phyloP scores from a whole-genome alignment of 148 eudicot species.

The Camellia granthamiana region DNA sequence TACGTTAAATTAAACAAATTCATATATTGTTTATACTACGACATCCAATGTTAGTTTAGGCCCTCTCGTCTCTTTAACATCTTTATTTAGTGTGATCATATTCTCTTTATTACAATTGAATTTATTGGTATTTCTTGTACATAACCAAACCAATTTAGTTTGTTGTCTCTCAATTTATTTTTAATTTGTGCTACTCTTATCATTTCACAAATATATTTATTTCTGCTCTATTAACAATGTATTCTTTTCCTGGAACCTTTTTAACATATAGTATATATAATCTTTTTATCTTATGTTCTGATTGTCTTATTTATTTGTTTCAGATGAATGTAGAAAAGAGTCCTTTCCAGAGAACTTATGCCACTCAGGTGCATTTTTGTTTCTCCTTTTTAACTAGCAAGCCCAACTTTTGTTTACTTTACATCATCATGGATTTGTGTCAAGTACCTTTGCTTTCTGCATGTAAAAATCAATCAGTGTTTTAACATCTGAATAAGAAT shows the following conservation, averaged over 20 bases:
- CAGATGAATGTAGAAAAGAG: constrained; percentile 25
- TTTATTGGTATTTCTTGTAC: too few relatives aligned
- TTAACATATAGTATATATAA: too few relatives aligned
- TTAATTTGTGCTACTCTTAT: too few relatives aligned
- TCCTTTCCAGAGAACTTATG: constrained; percentile 26
- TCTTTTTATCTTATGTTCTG: not conserved
- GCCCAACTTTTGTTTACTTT: not conserved
- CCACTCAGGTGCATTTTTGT: constrained; percentile 18
- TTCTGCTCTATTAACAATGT: not conserved
- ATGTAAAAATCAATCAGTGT: not conserved
- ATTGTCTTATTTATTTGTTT: not conserved
- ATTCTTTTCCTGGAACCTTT: not conserved
- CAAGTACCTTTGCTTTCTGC: not conserved
- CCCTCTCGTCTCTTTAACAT: too few relatives aligned
- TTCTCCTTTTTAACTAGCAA: not conserved
- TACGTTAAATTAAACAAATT: too few relatives aligned
- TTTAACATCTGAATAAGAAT: not conserved
- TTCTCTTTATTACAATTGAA: too few relatives aligned
- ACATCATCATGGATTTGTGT: not conserved
- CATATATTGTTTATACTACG: too few relatives aligned
- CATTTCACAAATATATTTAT: too few relatives aligned
- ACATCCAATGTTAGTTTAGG: too few relatives aligned
- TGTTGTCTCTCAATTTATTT: too few relatives aligned
- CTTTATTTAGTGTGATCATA: too few relatives aligned
- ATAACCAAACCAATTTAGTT: too few relatives aligned